Conservation (phyloP, 2,329 filamentous ascomycete genomes). For the Fusarium tupiense region DNA sequence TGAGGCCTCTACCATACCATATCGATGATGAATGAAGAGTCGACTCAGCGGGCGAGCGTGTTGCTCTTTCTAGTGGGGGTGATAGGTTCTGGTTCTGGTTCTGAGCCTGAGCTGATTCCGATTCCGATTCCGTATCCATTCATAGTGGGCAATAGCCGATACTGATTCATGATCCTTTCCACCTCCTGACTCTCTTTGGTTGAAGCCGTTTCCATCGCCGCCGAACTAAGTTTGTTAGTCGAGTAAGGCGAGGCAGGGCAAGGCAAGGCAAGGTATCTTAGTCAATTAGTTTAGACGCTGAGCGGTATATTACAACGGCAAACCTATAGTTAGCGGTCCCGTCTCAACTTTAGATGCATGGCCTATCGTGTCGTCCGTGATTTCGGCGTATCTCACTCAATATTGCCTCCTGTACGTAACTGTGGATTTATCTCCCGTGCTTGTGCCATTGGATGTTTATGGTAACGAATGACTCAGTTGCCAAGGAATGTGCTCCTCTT, state of each 20-base stretch:
- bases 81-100: neutral
- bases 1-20: conserved; percentile 12
- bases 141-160: neutral
- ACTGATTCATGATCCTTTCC: conserved; percentile 7
- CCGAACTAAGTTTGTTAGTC: neutral
- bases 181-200: neutral
- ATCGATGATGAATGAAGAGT: neutral
- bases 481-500: neutral
- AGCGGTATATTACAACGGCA: neutral
- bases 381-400: neutral
- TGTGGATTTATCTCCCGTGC: neutral
- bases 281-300: neutral
- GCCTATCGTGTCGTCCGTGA: neutral
- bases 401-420: neutral
- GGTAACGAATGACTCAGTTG: conserved; percentile 2
- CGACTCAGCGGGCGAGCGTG: neutral
- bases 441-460: neutral
- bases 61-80: neutral
- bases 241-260: neutral
- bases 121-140: neutral
- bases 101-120: neutral
- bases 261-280: neutral
- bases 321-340: neutral
- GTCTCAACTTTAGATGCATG: neutral
- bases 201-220: neutral